Percentiles rank a stretch among this genome's conserved stretches.
These are phyloP conservation scores for Arthrobotrys iridis DNA, from an alignment of 2,329 filamentous ascomycete genomes.

Conservation along the genomic window DNA sequence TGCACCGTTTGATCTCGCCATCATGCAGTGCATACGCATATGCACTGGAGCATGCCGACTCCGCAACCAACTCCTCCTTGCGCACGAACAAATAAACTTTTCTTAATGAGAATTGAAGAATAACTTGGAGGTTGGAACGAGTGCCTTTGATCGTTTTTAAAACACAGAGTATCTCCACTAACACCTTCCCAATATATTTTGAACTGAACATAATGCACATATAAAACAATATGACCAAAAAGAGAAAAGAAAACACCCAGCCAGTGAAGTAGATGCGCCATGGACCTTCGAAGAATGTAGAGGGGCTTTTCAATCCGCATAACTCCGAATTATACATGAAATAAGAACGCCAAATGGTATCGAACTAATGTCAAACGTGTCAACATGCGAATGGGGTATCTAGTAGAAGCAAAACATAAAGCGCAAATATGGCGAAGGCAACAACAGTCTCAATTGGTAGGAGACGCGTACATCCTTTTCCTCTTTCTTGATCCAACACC, in stretches of 20 bases:
- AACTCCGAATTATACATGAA: neutral
- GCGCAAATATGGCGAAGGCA: neutral
- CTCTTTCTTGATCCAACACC: constrained; percentile 19
- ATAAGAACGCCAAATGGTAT: neutral
- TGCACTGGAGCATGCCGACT: neutral
- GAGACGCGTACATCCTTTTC: neutral
- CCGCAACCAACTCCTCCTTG: neutral
- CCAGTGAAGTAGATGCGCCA: neutral
- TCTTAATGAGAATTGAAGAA: no score
- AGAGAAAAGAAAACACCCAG: no score
- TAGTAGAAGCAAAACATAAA: neutral
- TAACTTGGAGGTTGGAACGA: no score
- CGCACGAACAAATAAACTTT: no score
- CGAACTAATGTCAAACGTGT: neutral
- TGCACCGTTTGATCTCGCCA: constrained; percentile 9
- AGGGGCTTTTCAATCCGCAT: neutral
- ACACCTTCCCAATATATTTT: neutral
- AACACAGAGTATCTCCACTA: no score
- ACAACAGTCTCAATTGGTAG: neutral
- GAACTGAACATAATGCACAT: no score
- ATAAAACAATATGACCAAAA: no score
- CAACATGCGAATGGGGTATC: constrained; percentile 3
- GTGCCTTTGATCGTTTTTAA: no score
- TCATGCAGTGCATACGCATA: neutral
- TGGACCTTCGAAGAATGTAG: neutral